Conservation (phyloP, 768 basidiomycete species). For the Pleurotus eryngii region DNA sequence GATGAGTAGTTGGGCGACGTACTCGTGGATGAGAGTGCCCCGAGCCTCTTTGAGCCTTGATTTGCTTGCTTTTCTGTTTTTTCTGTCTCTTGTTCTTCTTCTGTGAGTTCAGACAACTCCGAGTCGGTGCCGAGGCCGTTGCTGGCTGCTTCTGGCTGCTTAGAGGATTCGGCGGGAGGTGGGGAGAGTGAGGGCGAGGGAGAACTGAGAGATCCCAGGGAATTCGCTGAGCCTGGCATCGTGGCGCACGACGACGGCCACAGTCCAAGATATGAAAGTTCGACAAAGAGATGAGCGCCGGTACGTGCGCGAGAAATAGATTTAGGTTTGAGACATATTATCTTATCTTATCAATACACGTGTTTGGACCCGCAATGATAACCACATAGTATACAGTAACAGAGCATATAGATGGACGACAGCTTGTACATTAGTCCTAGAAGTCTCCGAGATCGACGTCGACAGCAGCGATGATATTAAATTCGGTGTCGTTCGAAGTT, state of each 20-base stretch:
- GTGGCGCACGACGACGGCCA: constrained; percentile 20
- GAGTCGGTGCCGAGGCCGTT: constrained; percentile 55
- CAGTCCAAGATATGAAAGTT: constrained; percentile 25
- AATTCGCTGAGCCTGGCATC: constrained; percentile 59
- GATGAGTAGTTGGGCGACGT: constrained; percentile 13
- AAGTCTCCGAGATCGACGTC: constrained; percentile 82
- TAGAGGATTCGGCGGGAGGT: constrained; percentile 16
- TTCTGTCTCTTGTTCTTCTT: constrained; percentile 66
- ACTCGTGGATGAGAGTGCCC: neutral
- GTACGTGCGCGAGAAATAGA: constrained; percentile 41
- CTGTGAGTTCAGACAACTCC: constrained; percentile 81
- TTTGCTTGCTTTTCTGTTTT: constrained; percentile 21
- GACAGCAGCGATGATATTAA: constrained; percentile 58
- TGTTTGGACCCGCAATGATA: neutral
- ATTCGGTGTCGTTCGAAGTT: constrained; percentile 12
- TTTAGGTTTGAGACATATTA: constrained; percentile 23
- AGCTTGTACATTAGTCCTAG: constrained; percentile 26
- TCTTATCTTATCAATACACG: constrained; percentile 31
- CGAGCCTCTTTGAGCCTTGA: neutral
- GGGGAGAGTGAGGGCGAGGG: constrained; percentile 62
- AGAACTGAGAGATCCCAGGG: constrained; percentile 63
- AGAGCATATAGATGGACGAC: too few relatives aligned
- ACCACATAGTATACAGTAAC: too few relatives aligned
- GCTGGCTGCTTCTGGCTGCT: constrained; percentile 16
- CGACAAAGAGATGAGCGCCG: constrained; percentile 24